Evolutionary conservation across 2,329 filamentous ascomycete species (phyloP).

Genomic region (Fusarium hainanense): DNA sequence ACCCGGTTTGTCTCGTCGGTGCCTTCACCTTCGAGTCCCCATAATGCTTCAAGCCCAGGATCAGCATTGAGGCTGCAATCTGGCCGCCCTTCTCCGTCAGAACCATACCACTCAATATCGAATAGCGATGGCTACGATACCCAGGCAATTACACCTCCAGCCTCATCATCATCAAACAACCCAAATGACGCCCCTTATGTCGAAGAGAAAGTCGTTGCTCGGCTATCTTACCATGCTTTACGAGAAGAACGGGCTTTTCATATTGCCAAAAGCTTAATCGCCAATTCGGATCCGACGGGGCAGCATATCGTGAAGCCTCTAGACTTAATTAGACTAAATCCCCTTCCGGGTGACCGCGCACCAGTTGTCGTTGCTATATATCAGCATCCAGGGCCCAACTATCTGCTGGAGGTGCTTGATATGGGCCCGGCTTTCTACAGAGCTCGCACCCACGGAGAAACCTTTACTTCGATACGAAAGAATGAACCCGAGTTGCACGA

Average conservation of each 20-base stretch:
- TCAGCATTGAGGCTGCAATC: conserved; percentile 56
- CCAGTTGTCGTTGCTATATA: conserved; percentile 85
- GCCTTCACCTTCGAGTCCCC: conserved; percentile 60
- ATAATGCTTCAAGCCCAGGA: conserved; percentile 58
- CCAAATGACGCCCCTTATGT: conserved; percentile 63
- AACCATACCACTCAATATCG: conserved; percentile 52
- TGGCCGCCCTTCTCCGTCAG: conserved; percentile 57
- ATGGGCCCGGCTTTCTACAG: conserved; percentile 81
- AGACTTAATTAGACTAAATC: conserved; percentile 78
- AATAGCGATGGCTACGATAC: conserved; percentile 53
- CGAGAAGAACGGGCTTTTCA: conserved; percentile 90
- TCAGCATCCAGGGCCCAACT: conserved; percentile 79
- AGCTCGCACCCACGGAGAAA: conserved; percentile 63
- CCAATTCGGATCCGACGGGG: conserved; percentile 76
- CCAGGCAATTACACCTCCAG: conserved; percentile 51
- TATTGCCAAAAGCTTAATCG: conserved; percentile 77
- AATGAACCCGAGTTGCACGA: conserved; percentile 62
- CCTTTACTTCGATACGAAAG: conserved; percentile 58
- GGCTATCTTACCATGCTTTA: conserved; percentile 83
- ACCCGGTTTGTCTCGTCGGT: conserved; percentile 66
- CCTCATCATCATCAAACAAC: conserved; percentile 49
- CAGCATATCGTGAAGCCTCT: conserved; percentile 84
- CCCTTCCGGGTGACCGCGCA: conserved; percentile 74
- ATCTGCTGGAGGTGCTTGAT: conserved; percentile 75
- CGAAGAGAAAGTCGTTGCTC: conserved; percentile 78